Base-by-base conservation (phyloP, 2,329 filamentous ascomycete genomes). In the Penicillium psychrosexuale region DNA sequence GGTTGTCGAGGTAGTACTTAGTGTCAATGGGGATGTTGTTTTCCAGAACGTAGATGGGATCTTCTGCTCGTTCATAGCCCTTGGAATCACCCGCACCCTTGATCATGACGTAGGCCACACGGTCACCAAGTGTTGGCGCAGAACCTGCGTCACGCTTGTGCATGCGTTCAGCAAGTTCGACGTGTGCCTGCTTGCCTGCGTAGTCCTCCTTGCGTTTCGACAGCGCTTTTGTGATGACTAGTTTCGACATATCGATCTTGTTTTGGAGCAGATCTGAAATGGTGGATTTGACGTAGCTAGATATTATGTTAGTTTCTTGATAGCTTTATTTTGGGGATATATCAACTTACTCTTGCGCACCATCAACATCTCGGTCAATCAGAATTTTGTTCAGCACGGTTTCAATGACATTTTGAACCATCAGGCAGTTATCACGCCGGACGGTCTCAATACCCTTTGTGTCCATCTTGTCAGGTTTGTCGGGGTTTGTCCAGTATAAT, bases 391-490 rank as follows among this genome's bases (percentile, higher is more conserved):
- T 84, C 61, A 99, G 77, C 22, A 96, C 93, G 53, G 94, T 97
- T 75, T 99, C 94, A 67, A 99, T 97, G 56, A 97, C 94, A 3
- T 89, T 97, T 74, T 97, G 93, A 15, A 97, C 94, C 56, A 99
- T 78, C 49, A 94, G 81, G 71, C 94, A 99, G 71, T 99, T 99
- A 73, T 99, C 94, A 81, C 94, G 83, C 63, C 94, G 88, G 44
- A 99, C 95, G 3, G 94, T 99, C 76, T 99, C 94, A 63, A 99
- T 97, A 81, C 94, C 94, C 74, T 99, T 99, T 57, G 91, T 97
- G 75, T 99, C 94, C 95, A 99, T 99, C 80, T 97, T 99, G 82
- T 99, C 95, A 73, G 89, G 94, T 75, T 96, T 97, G 39, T 93
- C 84, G 0, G 93, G 85, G 62, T 89, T 94, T 5, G 94, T 99